Percentiles rank a stretch among this genome's conserved stretches.
Evolutionary conservation across 139 green algal species (phyloP).

Genomic region (Gonium pectorale): DNA sequence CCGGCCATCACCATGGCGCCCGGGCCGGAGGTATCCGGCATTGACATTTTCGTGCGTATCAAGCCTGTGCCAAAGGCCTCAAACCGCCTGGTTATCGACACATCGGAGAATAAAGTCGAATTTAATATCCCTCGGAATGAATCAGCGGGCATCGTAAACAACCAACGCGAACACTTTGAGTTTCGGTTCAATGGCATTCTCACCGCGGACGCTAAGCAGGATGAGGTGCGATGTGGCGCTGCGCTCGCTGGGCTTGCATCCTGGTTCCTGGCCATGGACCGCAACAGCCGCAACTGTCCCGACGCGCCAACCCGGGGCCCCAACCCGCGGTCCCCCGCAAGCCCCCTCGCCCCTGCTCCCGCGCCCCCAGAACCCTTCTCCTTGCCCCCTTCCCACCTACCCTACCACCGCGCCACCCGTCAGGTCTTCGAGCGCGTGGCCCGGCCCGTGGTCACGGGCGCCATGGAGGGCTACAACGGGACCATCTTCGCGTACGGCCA

Average conservation of each 20-base stretch:
- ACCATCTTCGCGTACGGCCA: constrained; percentile 91
- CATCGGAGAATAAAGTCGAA: constrained; percentile 61
- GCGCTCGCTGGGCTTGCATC: no score
- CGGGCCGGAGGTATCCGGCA: constrained; percentile 45
- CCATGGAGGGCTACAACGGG: constrained; percentile 87
- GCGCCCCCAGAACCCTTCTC: neutral
- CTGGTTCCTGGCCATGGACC: no score
- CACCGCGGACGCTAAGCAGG: constrained; percentile 81
- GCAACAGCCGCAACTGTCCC: no score
- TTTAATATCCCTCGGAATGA: constrained; percentile 65
- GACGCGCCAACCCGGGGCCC: no score
- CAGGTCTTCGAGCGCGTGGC: constrained; percentile 90
- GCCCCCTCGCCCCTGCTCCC: no score
- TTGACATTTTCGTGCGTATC: constrained; percentile 79
- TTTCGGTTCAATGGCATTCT: constrained; percentile 91
- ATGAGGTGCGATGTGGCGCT: constrained; percentile 76
- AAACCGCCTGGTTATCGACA: constrained; percentile 51
- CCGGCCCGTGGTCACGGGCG: constrained; percentile 58
- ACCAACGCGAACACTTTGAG: constrained; percentile 81
- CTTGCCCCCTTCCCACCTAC: neutral
- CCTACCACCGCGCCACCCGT: no score
- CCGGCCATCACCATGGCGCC: constrained; percentile 17
- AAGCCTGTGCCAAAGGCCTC: constrained; percentile 56
- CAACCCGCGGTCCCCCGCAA: no score
- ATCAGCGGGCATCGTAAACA: constrained; percentile 81